These are phyloP conservation scores for Ceratorhiza oryzae-sativae DNA, from an alignment of 1,284 basidiomycete genomes.

Conservation along the genomic window DNA sequence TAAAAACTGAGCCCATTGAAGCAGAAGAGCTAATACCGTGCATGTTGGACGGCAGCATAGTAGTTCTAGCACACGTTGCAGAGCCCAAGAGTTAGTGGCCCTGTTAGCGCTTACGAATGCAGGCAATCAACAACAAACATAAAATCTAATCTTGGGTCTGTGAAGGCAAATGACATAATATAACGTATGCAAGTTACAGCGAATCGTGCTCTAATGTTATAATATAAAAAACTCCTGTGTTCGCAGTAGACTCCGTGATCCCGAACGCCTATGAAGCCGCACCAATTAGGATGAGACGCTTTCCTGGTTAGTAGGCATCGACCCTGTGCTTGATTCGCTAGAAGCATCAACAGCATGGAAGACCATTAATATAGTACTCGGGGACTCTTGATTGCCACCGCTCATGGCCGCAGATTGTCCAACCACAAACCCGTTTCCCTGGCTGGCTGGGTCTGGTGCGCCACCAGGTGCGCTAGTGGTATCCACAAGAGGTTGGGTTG, in stretches of 20 bases:
- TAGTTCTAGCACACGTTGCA: neutral
- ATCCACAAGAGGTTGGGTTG: neutral
- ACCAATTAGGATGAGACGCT: neutral
- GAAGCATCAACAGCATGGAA: neutral
- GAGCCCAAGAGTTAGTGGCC: neutral
- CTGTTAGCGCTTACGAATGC: neutral
- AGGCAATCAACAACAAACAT: neutral
- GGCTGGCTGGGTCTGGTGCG: constrained; percentile 6
- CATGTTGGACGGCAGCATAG: neutral
- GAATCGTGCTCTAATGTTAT: no score
- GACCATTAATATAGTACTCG: constrained; percentile 6
- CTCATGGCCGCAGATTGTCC: neutral
- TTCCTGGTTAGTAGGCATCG: no score
- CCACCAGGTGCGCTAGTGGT: constrained; percentile 24
- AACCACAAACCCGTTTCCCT: constrained; percentile 11
- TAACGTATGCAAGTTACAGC: no score
- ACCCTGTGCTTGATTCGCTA: neutral
- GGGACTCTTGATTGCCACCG: neutral
- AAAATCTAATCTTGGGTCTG: neutral
- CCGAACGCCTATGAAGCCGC: neutral
- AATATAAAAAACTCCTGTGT: no score
- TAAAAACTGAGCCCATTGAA: neutral
- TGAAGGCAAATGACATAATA: neutral
- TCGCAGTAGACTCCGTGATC: neutral
- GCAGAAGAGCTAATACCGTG: neutral